Conservation (phyloP, 345 rosid genomes). For the Physaria fendleri region DNA sequence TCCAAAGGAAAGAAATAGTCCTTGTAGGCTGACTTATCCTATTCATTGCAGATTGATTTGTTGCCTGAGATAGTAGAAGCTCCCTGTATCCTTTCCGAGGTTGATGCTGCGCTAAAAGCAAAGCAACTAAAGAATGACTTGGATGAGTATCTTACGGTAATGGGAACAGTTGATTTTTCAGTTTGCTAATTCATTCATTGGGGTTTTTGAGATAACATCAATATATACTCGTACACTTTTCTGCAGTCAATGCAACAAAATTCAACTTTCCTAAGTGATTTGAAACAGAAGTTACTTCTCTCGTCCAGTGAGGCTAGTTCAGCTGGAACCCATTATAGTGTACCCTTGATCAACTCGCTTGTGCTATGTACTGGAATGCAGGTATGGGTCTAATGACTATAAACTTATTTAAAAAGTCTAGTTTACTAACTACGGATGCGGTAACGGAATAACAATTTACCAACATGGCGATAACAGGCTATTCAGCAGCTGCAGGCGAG, state of each 20-base stretch:
- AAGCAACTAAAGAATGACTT: constrained; percentile 82
- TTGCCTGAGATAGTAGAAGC: constrained; percentile 82
- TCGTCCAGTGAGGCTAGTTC: too few species aligned
- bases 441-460: too few species aligned
- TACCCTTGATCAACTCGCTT: too few species aligned
- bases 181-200: not conserved
- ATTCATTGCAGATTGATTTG: constrained; percentile 70
- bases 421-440: not conserved
- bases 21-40: constrained; percentile 13
- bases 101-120: constrained; percentile 74
- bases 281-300: too few species aligned
- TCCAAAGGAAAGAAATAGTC: not conserved
- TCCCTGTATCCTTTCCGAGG: constrained; percentile 83
- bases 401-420: too few species aligned
- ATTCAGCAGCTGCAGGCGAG: constrained; percentile 73
- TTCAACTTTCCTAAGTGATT: too few species aligned
- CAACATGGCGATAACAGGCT: constrained; percentile 13
- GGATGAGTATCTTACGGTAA: constrained; percentile 93
- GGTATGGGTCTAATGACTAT: too few species aligned
- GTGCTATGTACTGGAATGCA: too few species aligned
- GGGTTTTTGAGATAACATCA: not conserved
- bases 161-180: not conserved
- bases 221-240: too few species aligned
- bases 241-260: too few species aligned
- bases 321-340: too few species aligned